A percentile compares a stretch with the other conserved stretches of the same genome.
These are phyloP conservation scores for Mortierella claussenii DNA, from an alignment of 192 early-diverging fungal species.

Conservation along the genomic window DNA sequence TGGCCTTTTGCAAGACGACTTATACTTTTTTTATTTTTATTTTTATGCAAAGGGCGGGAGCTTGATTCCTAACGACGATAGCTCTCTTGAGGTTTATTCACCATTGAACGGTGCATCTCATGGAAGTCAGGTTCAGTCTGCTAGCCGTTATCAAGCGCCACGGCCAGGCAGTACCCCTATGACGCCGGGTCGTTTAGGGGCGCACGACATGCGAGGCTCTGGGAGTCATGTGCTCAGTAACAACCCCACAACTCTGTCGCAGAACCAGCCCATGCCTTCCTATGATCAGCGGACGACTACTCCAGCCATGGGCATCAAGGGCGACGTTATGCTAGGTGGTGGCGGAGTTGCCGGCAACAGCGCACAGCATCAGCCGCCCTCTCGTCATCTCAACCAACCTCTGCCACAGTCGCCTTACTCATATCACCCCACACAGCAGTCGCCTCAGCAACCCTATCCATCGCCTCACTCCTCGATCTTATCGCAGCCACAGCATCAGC, in stretches of 20 bases:
- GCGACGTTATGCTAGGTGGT: conserved; percentile 43
- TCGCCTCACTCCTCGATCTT: conserved; percentile 41
- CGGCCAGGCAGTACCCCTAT: conserved; percentile 28
- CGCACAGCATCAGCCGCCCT: conserved; percentile 20
- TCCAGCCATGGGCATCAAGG: conserved; percentile 29
- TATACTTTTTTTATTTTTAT: background rate
- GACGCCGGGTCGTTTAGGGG: conserved; percentile 11
- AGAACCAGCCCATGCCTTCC: conserved; percentile 31
- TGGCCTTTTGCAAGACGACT: background rate
- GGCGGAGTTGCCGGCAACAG: conserved; percentile 15
- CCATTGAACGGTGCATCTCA: conserved; percentile 26
- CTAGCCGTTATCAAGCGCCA: conserved; percentile 28
- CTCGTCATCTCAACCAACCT: conserved; percentile 30
- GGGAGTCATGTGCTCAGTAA: conserved; percentile 26
- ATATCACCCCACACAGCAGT: conserved; percentile 44
- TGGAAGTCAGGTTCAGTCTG: conserved; percentile 22
- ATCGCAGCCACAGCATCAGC: conserved; percentile 43
- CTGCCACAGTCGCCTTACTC: conserved; percentile 45
- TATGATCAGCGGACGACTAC: conserved; percentile 43
- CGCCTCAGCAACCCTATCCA: conserved; percentile 47
- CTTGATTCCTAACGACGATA: conserved; percentile 31
- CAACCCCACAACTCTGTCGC: conserved; percentile 36
- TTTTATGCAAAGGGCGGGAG: conserved; percentile 28
- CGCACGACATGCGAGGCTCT: conserved; percentile 27
- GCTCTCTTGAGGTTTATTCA: conserved; percentile 24